Conservation (phyloP, 352 stramenopile species). For the Pythium volutum region DNA sequence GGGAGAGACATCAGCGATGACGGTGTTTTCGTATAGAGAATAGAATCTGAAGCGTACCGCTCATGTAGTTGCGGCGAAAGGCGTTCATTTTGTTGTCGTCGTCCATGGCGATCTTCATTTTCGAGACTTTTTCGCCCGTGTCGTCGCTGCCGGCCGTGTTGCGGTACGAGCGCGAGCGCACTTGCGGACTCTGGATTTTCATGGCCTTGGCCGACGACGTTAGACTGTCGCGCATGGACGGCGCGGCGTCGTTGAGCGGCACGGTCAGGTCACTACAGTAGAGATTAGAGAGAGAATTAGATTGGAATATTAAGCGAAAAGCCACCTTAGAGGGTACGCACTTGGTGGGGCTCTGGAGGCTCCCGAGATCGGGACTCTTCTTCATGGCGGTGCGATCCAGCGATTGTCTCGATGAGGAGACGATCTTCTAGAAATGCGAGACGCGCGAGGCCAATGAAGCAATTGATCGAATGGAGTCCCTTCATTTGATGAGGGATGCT, state of each 20-base stretch:
- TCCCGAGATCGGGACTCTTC: slow-evolving; percentile 8
- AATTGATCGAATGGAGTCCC: slow-evolving; percentile 17
- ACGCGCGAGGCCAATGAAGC: neutral
- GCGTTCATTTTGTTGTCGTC: slow-evolving; percentile 50
- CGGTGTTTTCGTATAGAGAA: too few species aligned
- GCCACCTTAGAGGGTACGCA: neutral
- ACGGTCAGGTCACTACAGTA: slow-evolving; percentile 27
- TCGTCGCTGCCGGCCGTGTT: slow-evolving; percentile 58
- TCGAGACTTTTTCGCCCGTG: slow-evolving; percentile 57
- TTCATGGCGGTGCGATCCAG: slow-evolving; percentile 1
- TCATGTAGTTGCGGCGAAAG: slow-evolving; percentile 49
- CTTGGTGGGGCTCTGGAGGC: slow-evolving; percentile 11
- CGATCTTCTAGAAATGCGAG: too few species aligned
- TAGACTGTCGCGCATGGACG: too few species aligned
- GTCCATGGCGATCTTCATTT: slow-evolving; percentile 65
- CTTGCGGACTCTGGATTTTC: slow-evolving; percentile 24
- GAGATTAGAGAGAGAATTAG: too few species aligned
- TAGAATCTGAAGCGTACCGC: too few species aligned
- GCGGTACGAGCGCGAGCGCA: slow-evolving; percentile 40
- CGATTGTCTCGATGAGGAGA: too few species aligned
- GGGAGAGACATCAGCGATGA: too few species aligned
- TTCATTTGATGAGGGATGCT: too few species aligned
- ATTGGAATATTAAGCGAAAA: too few species aligned
- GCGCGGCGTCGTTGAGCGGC: slow-evolving; percentile 28
- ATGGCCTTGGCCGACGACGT: neutral